A percentile compares a stretch with the other conserved stretches of the same genome.
Evolutionary conservation across 495 filamentous ascomycete genomes (phyloP).

Genomic region (Neurospora sp.): DNA sequence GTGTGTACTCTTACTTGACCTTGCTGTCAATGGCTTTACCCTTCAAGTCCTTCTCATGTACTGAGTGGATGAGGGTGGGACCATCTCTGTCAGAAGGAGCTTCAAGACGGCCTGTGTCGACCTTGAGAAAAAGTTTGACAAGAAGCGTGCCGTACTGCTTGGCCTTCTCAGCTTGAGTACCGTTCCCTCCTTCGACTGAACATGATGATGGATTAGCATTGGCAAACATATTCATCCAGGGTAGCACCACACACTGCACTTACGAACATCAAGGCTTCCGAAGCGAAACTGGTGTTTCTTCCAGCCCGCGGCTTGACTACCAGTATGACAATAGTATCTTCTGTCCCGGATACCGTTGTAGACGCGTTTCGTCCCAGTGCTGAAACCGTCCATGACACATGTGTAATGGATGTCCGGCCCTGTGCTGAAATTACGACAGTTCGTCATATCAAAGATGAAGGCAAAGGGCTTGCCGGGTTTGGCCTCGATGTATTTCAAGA

Average conservation of each 20-base stretch:
- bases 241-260: neutral
- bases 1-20: neutral
- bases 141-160: neutral
- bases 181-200: neutral
- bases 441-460: neutral
- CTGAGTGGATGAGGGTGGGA: neutral
- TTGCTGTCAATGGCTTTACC: constrained; percentile 5
- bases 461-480: constrained; percentile 4
- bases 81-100: neutral
- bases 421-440: neutral
- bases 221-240: neutral
- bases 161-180: neutral
- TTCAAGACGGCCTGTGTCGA: neutral
- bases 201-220: neutral
- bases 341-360: neutral
- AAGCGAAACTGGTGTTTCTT: neutral
- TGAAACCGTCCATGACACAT: neutral
- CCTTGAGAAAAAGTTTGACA: neutral
- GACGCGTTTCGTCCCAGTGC: too few species aligned
- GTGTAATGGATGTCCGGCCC: neutral
- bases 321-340: neutral
- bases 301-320: neutral
- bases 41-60: constrained; percentile 9
- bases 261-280: neutral
- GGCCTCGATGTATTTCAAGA: constrained; percentile 14